Evolutionary conservation across 345 rosid genomes (phyloP).

Genomic region (Reutealis trisperma): DNA sequence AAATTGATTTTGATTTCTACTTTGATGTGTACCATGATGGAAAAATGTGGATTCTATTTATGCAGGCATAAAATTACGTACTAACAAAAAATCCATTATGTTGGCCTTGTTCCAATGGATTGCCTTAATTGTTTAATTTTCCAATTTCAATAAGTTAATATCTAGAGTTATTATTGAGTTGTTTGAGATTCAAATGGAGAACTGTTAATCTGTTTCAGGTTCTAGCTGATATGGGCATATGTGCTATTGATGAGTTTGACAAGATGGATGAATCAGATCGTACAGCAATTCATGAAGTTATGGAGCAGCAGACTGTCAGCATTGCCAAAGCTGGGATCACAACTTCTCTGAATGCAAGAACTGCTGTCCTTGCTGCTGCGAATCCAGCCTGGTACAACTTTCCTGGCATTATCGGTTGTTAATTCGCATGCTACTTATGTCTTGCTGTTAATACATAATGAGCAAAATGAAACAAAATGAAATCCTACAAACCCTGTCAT

Average conservation of each 20-base stretch:
- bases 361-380: conserved; percentile 98
- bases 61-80: neutral
- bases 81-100: neutral
- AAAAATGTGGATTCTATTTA: neutral
- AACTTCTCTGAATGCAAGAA: conserved; percentile 94
- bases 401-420: conserved; percentile 9
- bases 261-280: conserved; percentile 99
- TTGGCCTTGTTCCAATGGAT: conserved; percentile 4
- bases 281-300: conserved; percentile 96
- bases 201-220: conserved; percentile 55
- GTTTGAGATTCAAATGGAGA: conserved; percentile 13
- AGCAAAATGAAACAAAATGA: no score
- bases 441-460: neutral
- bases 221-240: conserved; percentile 97
- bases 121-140: conserved; percentile 13
- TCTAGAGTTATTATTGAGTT: conserved; percentile 4
- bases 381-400: conserved; percentile 91
- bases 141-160: neutral
- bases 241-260: conserved; percentile 99
- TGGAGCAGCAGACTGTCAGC: conserved; percentile 99
- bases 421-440: conserved; percentile 3
- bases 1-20: neutral
- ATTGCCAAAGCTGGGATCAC: conserved; percentile 99
- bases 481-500: neutral
- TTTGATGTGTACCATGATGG: neutral